Base-by-base conservation (phyloP, 2,329 filamentous ascomycete species). In the Pyricularia sp. region DNA sequence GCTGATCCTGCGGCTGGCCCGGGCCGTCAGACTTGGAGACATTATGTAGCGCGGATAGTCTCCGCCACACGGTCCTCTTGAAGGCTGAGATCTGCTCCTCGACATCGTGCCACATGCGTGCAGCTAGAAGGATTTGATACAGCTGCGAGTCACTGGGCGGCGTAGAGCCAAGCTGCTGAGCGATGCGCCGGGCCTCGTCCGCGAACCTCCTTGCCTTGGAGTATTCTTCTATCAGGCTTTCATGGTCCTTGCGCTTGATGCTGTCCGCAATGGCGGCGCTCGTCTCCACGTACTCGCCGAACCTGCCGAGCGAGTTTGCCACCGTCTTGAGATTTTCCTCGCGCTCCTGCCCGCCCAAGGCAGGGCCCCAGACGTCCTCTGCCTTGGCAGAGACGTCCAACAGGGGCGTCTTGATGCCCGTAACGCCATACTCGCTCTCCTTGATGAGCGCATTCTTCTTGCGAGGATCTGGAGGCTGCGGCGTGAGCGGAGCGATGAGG, bases 361-460 rank as follows among this genome's bases (percentile, higher is more conserved):
- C 94, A 2, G 95, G 95, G 0, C 95, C 95, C 94, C 96, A 99
- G 10, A 99, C 92, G 75, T 99, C 95, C 78, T 98, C 93, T 0
- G 94, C 95, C 78, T 97, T 97, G 70, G 93, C 91, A 0, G 92
- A 93, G 12, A 96, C 92, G 74, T 98, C 95, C 11, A 95, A 84
- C 68, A 99, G 82, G 23, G 95, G 94, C 1, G 85, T 86, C 76
- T 97, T 96, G 78, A 99, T 97, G 12, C 93, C 93, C 75, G 90
- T 83, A 9, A 96, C 89, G 67, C 93, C 93, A 75, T 94, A 97
- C 74, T 97, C 93, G 74, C 92, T 97, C 80, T 97, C 94, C 78
- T 97, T 97, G 58, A 90, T 86, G 65, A 98, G 83, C 0, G 95
- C 93, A 77, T 97, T 97, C 83, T 97, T 97, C 78, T 90, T 92